phyloP scores from a whole-genome alignment of 139 green algal species.

The Diplosphaera chodatii region DNA sequence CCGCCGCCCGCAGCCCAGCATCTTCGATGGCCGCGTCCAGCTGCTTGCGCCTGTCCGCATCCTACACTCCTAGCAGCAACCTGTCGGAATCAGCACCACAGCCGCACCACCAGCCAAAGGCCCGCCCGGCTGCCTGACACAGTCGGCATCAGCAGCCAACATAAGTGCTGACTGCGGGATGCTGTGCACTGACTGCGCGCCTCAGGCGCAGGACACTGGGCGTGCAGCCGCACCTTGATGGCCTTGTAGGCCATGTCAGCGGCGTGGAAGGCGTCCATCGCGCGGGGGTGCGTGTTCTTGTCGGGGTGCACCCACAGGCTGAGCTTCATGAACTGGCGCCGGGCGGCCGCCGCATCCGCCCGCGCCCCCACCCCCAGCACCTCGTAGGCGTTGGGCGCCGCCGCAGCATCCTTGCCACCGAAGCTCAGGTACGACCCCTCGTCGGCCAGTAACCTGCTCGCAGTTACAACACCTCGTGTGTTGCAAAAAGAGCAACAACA shows the following conservation, averaged over 20 bases:
- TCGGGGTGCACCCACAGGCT: slow-evolving; percentile 86
- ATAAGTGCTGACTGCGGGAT: neutral
- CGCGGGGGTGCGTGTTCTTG: slow-evolving; percentile 80
- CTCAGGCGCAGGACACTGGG: no score
- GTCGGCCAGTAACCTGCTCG: slow-evolving; percentile 8
- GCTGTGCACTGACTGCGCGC: no score
- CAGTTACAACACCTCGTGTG: no score
- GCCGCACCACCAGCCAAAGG: neutral
- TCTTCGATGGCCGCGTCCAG: slow-evolving; percentile 55
- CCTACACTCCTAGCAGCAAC: slow-evolving; percentile 24
- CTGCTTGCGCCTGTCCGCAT: slow-evolving; percentile 23
- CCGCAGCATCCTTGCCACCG: neutral
- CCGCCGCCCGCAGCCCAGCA: slow-evolving; percentile 34
- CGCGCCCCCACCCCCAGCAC: slow-evolving; percentile 51
- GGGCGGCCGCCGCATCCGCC: slow-evolving; percentile 38
- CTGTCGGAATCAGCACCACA: neutral
- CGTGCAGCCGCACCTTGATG: slow-evolving; percentile 62
- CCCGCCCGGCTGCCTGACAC: no score
- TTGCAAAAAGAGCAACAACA: no score
- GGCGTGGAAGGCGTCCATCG: slow-evolving; percentile 69
- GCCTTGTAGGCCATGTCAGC: slow-evolving; percentile 52
- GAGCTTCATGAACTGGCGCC: slow-evolving; percentile 70
- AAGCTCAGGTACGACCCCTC: neutral
- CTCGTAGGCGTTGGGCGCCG: slow-evolving; percentile 46
- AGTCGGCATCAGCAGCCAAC: no score